Percentiles rank a stretch among this genome's conserved stretches.
Conservation (phyloP, 2,329 filamentous ascomycete species). For the Fusarium devonianum region DNA sequence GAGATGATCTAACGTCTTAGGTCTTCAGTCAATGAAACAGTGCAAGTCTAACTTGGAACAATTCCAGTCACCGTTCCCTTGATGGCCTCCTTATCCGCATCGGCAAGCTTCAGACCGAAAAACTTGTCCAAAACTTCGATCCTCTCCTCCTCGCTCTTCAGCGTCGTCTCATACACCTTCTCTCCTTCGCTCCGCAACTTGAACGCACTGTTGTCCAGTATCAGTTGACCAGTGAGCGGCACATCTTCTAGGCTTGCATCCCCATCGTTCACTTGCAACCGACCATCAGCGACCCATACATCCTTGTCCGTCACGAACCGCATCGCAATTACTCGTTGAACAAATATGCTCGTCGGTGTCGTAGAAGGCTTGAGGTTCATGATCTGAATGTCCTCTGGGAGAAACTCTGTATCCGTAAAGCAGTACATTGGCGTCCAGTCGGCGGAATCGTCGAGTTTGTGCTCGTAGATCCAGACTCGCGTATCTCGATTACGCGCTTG, state of each 20-base stretch:
- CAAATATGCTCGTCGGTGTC: conserved; percentile 48
- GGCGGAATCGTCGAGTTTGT: conserved; percentile 29
- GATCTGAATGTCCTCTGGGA: conserved; percentile 55
- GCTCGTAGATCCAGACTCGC: conserved; percentile 51
- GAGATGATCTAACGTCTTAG: too few relatives aligned
- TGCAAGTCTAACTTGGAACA: too few relatives aligned
- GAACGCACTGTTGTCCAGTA: conserved; percentile 54
- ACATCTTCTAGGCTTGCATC: conserved; percentile 32
- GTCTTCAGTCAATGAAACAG: too few relatives aligned
- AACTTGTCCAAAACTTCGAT: conserved; percentile 56
- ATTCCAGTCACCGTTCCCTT: conserved; percentile 45
- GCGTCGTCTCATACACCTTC: conserved; percentile 49
- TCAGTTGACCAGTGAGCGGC: conserved; percentile 48
- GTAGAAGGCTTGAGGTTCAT: conserved; percentile 53
- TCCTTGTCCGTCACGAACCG: conserved; percentile 45
- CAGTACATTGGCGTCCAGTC: conserved; percentile 58
- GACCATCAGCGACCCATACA: conserved; percentile 52
- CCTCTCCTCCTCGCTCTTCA: conserved; percentile 58
- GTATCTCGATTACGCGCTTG: conserved; percentile 46
- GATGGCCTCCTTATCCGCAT: conserved; percentile 58
- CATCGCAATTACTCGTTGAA: conserved; percentile 48
- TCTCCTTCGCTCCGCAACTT: conserved; percentile 50
- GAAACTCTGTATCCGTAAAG: conserved; percentile 59
- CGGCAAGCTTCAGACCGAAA: conserved; percentile 57
- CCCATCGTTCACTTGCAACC: conserved; percentile 53